Conservation (phyloP, 2,329 filamentous ascomycete species). For the Paraphaeosphaeria minitans region DNA sequence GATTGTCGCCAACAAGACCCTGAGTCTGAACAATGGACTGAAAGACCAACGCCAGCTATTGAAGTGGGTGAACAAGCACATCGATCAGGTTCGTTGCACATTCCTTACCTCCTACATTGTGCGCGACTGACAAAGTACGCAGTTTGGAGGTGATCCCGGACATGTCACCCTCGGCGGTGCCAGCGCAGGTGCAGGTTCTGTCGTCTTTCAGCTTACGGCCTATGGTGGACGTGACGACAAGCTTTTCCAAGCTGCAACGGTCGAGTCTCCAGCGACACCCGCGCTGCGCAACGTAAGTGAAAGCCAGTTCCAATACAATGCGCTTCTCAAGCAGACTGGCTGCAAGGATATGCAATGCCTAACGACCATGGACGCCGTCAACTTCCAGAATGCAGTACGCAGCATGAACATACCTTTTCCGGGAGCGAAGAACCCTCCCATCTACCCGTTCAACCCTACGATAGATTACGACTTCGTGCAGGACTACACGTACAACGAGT, state of each 20-base stretch:
- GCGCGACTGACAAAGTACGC: neutral
- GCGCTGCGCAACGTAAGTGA: slow-evolving; percentile 45
- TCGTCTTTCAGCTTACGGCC: slow-evolving; percentile 45
- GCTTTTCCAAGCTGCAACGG: slow-evolving; percentile 43
- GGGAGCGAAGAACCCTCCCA: slow-evolving; percentile 36
- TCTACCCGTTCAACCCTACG: slow-evolving; percentile 51
- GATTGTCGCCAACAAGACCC: slow-evolving; percentile 28
- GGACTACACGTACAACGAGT: slow-evolving; percentile 47
- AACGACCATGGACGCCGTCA: slow-evolving; percentile 40
- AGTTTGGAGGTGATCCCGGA: slow-evolving; percentile 48
- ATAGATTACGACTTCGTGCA: slow-evolving; percentile 50
- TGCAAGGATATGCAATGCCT: slow-evolving; percentile 50
- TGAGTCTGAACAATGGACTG: slow-evolving; percentile 46
- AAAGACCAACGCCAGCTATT: slow-evolving; percentile 45
- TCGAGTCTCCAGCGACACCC: slow-evolving; percentile 47
- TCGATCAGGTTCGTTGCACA: slow-evolving; percentile 26
- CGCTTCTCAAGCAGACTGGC: slow-evolving; percentile 38
- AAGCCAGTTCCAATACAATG: slow-evolving; percentile 51
- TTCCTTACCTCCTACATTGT: neutral
- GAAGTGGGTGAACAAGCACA: slow-evolving; percentile 46
- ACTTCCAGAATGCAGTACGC: slow-evolving; percentile 46
- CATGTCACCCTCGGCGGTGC: slow-evolving; percentile 48
- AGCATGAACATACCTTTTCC: slow-evolving; percentile 47
- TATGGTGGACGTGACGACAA: slow-evolving; percentile 44
- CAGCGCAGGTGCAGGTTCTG: slow-evolving; percentile 48